phyloP scores from a whole-genome alignment of 352 stramenopile species.

The Phytophthora cryptogea region DNA sequence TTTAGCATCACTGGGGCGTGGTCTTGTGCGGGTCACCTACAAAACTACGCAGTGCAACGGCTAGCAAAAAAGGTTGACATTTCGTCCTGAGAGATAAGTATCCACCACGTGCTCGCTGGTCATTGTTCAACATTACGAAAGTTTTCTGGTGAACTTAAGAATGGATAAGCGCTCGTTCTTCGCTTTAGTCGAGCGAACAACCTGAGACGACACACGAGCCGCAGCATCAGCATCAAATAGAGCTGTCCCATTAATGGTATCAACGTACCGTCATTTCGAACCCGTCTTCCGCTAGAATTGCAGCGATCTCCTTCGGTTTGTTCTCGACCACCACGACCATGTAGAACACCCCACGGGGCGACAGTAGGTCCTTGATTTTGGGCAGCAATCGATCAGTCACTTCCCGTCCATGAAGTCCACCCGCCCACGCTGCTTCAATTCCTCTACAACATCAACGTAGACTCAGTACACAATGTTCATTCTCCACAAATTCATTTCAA shows the following conservation, averaged over 20 bases:
- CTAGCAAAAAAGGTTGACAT: no score
- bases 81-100: no score
- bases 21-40: no score
- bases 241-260: background rate
- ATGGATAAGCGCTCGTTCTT: constrained; percentile 79
- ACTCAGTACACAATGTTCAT: background rate
- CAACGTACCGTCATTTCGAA: constrained; percentile 68
- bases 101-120: background rate
- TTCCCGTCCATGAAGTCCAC: constrained; percentile 91
- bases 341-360: constrained; percentile 92
- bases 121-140: constrained; percentile 3
- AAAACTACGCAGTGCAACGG: no score
- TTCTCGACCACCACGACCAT: constrained; percentile 98
- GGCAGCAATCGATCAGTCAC: constrained; percentile 96
- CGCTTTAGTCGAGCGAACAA: constrained; percentile 69
- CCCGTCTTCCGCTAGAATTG: constrained; percentile 65
- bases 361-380: constrained; percentile 87
- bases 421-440: constrained; percentile 97
- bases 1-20: background rate
- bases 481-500: background rate
- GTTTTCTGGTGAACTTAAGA: constrained; percentile 62
- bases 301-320: constrained; percentile 92
- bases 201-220: constrained; percentile 35
- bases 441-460: constrained; percentile 44
- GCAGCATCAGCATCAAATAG: constrained; percentile 27